Conservation (phyloP, 768 basidiomycete genomes). For the Mrakia blollopis region DNA sequence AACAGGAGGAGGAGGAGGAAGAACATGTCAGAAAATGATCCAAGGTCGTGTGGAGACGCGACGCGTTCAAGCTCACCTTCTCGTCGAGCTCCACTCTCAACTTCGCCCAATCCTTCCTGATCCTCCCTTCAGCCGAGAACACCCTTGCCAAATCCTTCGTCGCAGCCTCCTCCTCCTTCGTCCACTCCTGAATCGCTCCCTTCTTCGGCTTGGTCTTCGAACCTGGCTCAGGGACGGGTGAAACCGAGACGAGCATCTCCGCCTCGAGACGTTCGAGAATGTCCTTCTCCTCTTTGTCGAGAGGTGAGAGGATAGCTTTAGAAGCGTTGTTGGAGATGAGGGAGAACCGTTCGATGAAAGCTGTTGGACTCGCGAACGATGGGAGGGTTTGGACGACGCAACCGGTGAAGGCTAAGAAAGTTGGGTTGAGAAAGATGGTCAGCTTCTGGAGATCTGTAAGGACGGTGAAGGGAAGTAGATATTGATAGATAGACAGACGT, state of each 20-base stretch:
- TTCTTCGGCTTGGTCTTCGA: neutral
- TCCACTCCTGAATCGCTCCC: neutral
- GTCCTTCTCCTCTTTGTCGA: slow-evolving; percentile 3
- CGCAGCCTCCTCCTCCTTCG: neutral
- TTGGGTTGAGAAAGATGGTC: neutral
- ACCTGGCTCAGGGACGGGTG: no score
- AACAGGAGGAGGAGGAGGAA: neutral
- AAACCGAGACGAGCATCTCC: neutral
- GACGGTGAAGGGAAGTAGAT: neutral
- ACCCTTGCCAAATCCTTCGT: neutral
- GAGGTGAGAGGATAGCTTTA: neutral
- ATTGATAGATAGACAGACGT: neutral
- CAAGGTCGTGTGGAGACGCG: neutral
- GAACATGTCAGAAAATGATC: neutral
- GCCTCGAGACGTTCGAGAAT: neutral
- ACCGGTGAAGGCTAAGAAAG: neutral
- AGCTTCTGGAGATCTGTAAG: neutral
- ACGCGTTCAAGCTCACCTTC: neutral
- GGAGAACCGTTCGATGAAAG: neutral
- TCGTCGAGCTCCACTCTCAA: neutral
- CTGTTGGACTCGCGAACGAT: neutral
- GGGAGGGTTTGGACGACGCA: neutral
- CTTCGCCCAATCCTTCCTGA: neutral
- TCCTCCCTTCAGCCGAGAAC: neutral
- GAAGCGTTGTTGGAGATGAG: neutral